Base-by-base conservation (phyloP, 345 rosid species). In the Fremontodendron californicum region DNA sequence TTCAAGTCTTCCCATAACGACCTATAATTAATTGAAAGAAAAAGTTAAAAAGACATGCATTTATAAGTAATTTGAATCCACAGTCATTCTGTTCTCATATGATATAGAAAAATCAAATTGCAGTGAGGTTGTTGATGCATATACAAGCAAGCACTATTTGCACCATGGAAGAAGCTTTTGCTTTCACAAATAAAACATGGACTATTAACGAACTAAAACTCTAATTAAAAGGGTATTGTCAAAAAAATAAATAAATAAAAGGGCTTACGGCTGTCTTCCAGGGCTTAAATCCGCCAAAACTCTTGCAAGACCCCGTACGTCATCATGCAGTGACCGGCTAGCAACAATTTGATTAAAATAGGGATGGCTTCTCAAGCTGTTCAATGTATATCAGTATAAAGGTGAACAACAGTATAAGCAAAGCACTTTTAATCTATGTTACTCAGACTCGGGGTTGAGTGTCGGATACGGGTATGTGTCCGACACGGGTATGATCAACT, bases 291-390 rank as follows among this genome's bases (percentile, higher is more conserved):
- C 94, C 0, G 96, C 90, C n/a, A 95, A 84, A 81, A 82, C 84
- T 80, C 82, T 89, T 19, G 98, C 93, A 77, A 93, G 93, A 78
- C 83, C 78, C 19, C 49, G 74, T 69, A 86, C 82, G 85, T 95
- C 90, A 49, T 76, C 82, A 39, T 91, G 92, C 82, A 64, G 77
- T 82, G 81, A 67, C 37, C 98, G 93, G 78, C 90, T 87, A 74
- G 85, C 74, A 76, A 80, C 86, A 78, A 90, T 85, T 78, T 78
- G 77, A 48, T 81, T 77, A 78, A 90, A 93, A 78, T 81, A 79
- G 2, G 99, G 95, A 85, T 93, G 97, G 18, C 82, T 86, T 85
- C 97, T 88, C 86, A 93, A 89, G 83, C 99, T 93, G 87, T 70
- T 57, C 55, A 81, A 63, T 64, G 71, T 63, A 84, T 75, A 78